These are phyloP conservation scores for Acorus gramineus DNA, from an alignment of 106 monocot species.

Conservation along the genomic window DNA sequence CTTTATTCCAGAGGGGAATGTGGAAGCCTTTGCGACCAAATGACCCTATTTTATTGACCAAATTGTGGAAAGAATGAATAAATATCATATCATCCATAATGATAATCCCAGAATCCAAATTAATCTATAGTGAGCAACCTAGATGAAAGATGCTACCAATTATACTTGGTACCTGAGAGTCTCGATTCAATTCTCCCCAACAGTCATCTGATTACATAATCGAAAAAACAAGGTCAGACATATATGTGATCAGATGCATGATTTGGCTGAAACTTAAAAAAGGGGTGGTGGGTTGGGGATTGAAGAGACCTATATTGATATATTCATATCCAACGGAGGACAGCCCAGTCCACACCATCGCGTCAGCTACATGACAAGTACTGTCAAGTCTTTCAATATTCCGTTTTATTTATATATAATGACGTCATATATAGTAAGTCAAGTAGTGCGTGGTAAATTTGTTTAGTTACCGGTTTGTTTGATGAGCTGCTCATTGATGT, in stretches of 20 bases:
- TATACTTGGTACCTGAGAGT: constrained; percentile 35
- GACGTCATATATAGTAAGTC: too few relatives aligned
- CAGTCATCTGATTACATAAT: constrained; percentile 55
- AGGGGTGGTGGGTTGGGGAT: neutral
- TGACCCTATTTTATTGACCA: constrained; percentile 44
- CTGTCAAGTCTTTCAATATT: neutral
- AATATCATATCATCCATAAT: neutral
- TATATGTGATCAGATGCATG: neutral
- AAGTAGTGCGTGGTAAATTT: neutral
- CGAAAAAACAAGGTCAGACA: neutral
- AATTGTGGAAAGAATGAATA: neutral
- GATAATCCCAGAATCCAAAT: too few relatives aligned
- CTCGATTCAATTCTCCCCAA: constrained; percentile 54
- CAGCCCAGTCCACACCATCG: constrained; percentile 50
- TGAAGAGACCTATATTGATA: constrained; percentile 42
- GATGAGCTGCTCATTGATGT: constrained; percentile 55
- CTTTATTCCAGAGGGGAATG: constrained; percentile 87
- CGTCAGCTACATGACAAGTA: constrained; percentile 52
- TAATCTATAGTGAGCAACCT: too few relatives aligned
- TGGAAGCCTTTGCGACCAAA: constrained; percentile 48
- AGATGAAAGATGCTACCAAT: neutral
- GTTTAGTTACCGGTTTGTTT: constrained; percentile 39
- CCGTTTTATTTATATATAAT: too few relatives aligned
- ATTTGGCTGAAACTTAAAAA: neutral
- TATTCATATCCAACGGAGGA: constrained; percentile 49